phyloP scores from a whole-genome alignment of 257 asterid species.

The Solanum raphanifolium region DNA sequence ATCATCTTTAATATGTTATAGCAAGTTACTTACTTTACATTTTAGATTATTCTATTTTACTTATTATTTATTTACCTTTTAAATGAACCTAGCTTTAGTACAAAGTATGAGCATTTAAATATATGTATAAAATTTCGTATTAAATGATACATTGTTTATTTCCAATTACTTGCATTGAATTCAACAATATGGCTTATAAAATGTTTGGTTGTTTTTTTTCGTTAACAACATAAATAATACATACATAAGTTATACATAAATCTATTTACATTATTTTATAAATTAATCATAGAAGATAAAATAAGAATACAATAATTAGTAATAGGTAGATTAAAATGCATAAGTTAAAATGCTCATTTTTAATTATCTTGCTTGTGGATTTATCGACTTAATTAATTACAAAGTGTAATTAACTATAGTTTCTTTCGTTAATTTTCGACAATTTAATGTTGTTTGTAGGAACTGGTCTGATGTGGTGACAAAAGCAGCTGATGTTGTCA shows the following conservation, averaged over 20 bases:
- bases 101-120: neutral
- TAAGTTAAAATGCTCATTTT: neutral
- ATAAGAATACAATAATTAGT: neutral
- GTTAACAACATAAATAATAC: neutral
- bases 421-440: neutral
- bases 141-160: neutral
- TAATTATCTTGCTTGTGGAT: neutral
- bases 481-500: slow-evolving; percentile 29
- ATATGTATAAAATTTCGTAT: neutral
- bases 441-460: slow-evolving; percentile 8
- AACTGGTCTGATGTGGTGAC: slow-evolving; percentile 49
- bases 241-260: neutral
- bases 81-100: neutral
- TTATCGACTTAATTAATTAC: neutral
- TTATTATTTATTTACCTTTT: neutral
- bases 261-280: no score
- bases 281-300: neutral
- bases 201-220: neutral
- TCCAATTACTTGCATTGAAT: neutral
- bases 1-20: neutral
- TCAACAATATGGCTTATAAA: neutral
- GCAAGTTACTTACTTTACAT: neutral
- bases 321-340: no score
- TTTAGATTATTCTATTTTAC: neutral
- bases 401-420: neutral